Evolutionary conservation across 129 eudicot species (phyloP).

Genomic region (Gnaphalium uliginosum): DNA sequence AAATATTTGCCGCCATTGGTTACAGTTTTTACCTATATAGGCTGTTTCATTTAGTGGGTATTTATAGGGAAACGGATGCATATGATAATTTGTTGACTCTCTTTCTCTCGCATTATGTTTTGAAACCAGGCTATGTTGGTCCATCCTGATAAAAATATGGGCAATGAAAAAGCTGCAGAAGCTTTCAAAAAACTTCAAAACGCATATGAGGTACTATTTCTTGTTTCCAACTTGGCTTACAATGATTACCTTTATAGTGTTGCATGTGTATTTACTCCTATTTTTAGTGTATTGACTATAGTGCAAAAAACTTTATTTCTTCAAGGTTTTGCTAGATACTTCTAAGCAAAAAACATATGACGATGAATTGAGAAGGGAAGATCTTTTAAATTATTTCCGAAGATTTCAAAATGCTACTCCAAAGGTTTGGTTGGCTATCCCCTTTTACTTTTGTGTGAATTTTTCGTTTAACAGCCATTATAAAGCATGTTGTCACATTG

Average conservation of each 20-base stretch:
- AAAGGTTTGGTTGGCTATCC: conserved; percentile 51
- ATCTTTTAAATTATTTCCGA: conserved; percentile 76
- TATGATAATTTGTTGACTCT: conserved; percentile 21
- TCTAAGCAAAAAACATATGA: conserved; percentile 81
- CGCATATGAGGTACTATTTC: conserved; percentile 76
- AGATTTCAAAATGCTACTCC: conserved; percentile 71
- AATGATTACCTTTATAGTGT: neutral
- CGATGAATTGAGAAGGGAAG: conserved; percentile 91
- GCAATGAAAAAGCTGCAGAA: conserved; percentile 97
- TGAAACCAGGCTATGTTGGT: conserved; percentile 88
- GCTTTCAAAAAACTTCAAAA: conserved; percentile 98
- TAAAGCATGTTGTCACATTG: conserved; percentile 22
- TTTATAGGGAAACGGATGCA: neutral
- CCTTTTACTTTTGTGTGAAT: conserved; percentile 10
- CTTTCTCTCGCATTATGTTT: neutral
- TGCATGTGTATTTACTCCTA: neutral
- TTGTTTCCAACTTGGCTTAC: conserved; percentile 4
- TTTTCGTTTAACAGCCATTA: neutral
- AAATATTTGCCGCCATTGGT: conserved; percentile 11
- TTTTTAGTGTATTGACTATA: conserved; percentile 14
- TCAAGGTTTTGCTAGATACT: conserved; percentile 73
- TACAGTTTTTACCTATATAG: conserved; percentile 15
- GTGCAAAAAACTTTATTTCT: conserved; percentile 6
- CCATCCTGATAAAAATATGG: conserved; percentile 99
- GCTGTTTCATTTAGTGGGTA: neutral